Conservation (phyloP, 306 rosid genomes). For the Gleditsia sinensis region DNA sequence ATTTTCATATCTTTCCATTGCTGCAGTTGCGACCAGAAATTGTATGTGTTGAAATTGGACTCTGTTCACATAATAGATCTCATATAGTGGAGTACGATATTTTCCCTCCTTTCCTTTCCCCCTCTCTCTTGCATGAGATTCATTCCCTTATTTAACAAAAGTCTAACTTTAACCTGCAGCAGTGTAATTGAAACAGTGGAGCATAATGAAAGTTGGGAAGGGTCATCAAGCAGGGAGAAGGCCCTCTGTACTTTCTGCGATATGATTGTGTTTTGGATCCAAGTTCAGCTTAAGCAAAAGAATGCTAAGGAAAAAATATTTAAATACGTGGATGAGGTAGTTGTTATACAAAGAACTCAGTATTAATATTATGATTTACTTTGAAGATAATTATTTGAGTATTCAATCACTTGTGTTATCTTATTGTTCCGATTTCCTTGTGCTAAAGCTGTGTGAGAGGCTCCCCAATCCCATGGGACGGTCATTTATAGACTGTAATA, state of each 20-base stretch:
- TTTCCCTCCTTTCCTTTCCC: constrained; percentile 27
- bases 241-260: constrained; percentile 60
- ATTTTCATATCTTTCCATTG: constrained; percentile 27
- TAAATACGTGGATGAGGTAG: constrained; percentile 62
- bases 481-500: constrained; percentile 59
- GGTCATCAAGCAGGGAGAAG: constrained; percentile 41
- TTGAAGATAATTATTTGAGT: background rate
- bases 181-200: constrained; percentile 55
- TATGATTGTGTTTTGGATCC: constrained; percentile 73
- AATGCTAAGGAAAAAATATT: constrained; percentile 55
- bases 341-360: constrained; percentile 2
- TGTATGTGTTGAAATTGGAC: constrained; percentile 59
- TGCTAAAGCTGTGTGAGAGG: constrained; percentile 67
- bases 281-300: constrained; percentile 68
- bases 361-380: background rate
- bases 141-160: constrained; percentile 25
- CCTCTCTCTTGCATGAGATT: background rate
- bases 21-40: constrained; percentile 61
- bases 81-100: constrained; percentile 37
- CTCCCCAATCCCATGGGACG: constrained; percentile 66
- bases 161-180: constrained; percentile 49
- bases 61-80: constrained; percentile 48
- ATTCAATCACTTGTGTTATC: background rate
- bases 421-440: constrained; percentile 17
- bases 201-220: constrained; percentile 40